Evolutionary conservation across 306 rosid species (phyloP).

Genomic region (Prunus campanulata): DNA sequence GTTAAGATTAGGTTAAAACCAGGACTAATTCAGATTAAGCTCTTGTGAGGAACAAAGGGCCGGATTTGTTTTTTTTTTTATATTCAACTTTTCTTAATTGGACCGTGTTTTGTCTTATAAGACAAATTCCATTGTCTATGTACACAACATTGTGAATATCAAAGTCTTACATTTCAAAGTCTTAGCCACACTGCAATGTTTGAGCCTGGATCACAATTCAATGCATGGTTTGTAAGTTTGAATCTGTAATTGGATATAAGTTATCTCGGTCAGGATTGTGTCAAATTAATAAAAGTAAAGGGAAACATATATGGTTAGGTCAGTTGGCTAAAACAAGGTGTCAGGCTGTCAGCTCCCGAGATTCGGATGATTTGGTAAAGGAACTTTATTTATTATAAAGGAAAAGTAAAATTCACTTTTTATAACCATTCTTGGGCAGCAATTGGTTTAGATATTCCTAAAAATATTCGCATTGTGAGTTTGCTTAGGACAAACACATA

Average conservation of each 20-base stretch:
- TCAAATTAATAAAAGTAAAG: too few relatives aligned
- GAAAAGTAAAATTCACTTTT: neutral
- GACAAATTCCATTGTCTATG: neutral
- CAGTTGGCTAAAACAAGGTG: too few relatives aligned
- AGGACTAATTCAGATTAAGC: neutral
- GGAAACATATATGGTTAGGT: too few relatives aligned
- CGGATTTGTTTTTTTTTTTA: neutral
- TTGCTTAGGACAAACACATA: neutral
- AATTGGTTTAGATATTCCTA: neutral
- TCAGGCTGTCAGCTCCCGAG: accelerated
- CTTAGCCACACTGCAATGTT: neutral
- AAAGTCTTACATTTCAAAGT: neutral
- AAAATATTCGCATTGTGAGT: neutral
- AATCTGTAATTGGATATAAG: neutral
- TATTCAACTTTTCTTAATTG: neutral
- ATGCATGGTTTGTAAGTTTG: neutral
- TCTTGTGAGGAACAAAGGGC: neutral
- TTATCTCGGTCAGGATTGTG: neutral
- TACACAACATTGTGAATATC: neutral
- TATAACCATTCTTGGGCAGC: too few relatives aligned
- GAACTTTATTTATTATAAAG: neutral
- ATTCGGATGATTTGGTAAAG: too few relatives aligned
- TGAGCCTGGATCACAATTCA: neutral
- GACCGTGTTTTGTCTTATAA: neutral
- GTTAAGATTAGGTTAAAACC: neutral